Conservation (phyloP, 2,329 filamentous ascomycete species). For the Aspergillus proliferans region DNA sequence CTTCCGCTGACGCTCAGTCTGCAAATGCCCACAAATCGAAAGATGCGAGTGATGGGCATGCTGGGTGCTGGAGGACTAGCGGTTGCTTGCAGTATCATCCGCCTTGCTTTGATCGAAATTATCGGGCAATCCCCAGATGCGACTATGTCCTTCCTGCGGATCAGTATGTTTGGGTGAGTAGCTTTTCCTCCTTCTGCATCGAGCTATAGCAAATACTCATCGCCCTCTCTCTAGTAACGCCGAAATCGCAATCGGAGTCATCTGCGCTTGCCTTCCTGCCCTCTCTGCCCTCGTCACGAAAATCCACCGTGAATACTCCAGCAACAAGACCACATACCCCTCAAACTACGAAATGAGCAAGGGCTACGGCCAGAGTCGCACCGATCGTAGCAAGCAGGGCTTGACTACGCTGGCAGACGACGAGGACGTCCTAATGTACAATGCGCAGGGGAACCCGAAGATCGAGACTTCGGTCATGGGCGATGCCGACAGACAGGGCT, state of each 20-base stretch:
- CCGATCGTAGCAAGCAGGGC: constrained; percentile 9
- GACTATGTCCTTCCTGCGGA: constrained; percentile 23
- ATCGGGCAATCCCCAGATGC: constrained; percentile 18
- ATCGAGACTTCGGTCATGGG: constrained; percentile 22
- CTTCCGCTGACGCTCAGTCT: constrained; percentile 42
- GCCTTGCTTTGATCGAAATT: constrained; percentile 18
- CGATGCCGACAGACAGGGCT: constrained; percentile 2
- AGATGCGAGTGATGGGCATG: constrained; percentile 41
- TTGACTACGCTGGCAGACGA: constrained; percentile 16
- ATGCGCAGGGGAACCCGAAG: constrained; percentile 20
- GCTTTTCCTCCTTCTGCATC: constrained; percentile 9
- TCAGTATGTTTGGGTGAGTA: constrained; percentile 25
- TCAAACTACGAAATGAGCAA: constrained; percentile 18
- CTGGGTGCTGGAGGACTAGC: constrained; percentile 43
- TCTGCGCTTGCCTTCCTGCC: constrained; percentile 37
- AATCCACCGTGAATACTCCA: constrained; percentile 27
- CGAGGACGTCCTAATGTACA: constrained; percentile 20
- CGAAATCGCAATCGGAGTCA: constrained; percentile 36
- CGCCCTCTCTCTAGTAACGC: constrained; percentile 25
- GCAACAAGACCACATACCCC: constrained; percentile 13
- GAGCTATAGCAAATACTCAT: constrained; percentile 24
- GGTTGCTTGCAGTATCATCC: constrained; percentile 22
- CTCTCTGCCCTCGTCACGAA: constrained; percentile 29
- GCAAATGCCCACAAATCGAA: constrained; percentile 43
- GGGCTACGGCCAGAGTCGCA: constrained; percentile 9